phyloP scores from a whole-genome alignment of 352 stramenopile species.

The Phytophthora vignae region DNA sequence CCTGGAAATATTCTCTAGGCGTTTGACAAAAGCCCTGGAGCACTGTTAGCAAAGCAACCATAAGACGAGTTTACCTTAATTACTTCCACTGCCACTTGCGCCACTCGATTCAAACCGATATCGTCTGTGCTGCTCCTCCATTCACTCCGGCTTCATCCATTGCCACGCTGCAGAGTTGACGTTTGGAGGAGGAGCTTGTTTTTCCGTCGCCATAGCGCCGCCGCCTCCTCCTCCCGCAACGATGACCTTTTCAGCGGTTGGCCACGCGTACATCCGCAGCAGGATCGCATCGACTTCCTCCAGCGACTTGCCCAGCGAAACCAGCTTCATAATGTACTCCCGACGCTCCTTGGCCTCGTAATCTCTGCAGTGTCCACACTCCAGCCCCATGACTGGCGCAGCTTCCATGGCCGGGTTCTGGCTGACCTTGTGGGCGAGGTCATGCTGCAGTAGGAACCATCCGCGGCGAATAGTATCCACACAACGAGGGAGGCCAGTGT shows the following conservation, averaged over 20 bases:
- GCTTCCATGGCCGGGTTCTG: conserved; percentile 2
- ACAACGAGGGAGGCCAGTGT: conserved; percentile 22
- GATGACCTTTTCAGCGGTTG: conserved; percentile 4
- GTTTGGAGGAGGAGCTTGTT: neutral
- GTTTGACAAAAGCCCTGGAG: neutral
- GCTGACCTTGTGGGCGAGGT: neutral
- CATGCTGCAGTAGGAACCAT: conserved; percentile 29
- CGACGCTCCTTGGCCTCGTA: conserved; percentile 24
- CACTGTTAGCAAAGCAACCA: too few relatives aligned
- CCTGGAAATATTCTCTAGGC: neutral
- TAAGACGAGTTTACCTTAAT: too few relatives aligned
- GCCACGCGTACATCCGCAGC: conserved; percentile 33
- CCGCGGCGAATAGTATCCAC: conserved; percentile 29
- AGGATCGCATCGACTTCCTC: conserved; percentile 35
- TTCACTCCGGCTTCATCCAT: conserved; percentile 24
- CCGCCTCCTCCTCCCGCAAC: neutral
- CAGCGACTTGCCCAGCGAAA: conserved; percentile 31
- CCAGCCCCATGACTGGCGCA: neutral
- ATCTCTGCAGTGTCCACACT: conserved; percentile 16
- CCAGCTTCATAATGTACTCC: conserved; percentile 33
- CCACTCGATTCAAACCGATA: too few relatives aligned
- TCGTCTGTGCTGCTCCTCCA: too few relatives aligned
- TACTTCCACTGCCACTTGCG: too few relatives aligned
- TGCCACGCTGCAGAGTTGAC: conserved; percentile 4
- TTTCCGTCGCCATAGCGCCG: neutral